These are phyloP conservation scores for Diaporthe citrichinensis DNA, from an alignment of 2,329 filamentous ascomycete species.

Conservation along the genomic window DNA sequence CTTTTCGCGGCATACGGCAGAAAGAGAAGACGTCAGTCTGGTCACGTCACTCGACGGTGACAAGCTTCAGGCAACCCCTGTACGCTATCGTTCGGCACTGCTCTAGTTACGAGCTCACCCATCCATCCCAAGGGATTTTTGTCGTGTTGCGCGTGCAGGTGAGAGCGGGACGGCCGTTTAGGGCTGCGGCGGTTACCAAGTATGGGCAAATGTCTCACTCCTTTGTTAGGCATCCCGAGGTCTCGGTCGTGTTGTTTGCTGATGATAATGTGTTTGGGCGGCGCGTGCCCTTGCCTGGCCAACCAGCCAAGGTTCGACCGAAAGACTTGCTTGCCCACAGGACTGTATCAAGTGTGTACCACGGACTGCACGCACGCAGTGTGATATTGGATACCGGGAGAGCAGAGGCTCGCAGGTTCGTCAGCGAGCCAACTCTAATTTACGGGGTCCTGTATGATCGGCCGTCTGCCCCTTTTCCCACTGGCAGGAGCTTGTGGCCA, in stretches of 20 bases:
- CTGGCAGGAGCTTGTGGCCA: not conserved
- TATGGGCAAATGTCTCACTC: conserved; percentile 24
- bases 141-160: not conserved
- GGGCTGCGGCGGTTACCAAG: not conserved
- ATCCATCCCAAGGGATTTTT: conserved; percentile 2
- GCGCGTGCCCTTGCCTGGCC: conserved; percentile 10
- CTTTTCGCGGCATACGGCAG: not conserved
- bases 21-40: not conserved
- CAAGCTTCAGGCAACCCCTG: conserved; percentile 17
- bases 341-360: conserved; percentile 7
- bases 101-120: conserved; percentile 27
- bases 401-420: conserved; percentile 4
- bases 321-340: not conserved
- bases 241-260: conserved; percentile 12
- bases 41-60: conserved; percentile 18
- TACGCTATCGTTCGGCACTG: not conserved
- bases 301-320: conserved; percentile 3
- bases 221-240: conserved; percentile 26
- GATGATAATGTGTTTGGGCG: not conserved
- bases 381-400: not conserved
- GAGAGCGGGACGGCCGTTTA: not conserved
- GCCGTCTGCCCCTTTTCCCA: conserved; percentile 18
- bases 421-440: conserved; percentile 32
- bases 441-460: conserved; percentile 33
- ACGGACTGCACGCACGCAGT: not conserved